These are phyloP conservation scores for Irpex sp. DNA, from an alignment of 1,284 basidiomycete genomes.

Conservation along the genomic window DNA sequence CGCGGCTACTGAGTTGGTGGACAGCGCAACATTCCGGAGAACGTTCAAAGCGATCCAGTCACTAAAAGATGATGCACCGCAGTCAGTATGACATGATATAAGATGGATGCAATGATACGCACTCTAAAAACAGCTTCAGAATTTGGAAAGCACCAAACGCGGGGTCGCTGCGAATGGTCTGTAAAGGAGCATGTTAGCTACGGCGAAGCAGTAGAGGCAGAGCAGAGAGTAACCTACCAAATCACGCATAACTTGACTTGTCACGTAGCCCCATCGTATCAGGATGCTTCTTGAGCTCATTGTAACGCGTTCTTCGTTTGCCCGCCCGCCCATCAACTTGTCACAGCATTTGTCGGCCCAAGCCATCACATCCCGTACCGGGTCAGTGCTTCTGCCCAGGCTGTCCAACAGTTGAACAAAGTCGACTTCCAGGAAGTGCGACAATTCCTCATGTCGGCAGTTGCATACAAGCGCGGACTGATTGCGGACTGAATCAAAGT, in stretches of 20 bases:
- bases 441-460: constrained; percentile 83
- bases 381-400: constrained; percentile 68
- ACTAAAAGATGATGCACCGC: constrained; percentile 33
- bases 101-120: constrained; percentile 29
- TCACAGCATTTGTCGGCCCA: constrained; percentile 89
- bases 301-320: constrained; percentile 60
- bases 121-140: constrained; percentile 86
- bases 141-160: constrained; percentile 90
- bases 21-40: constrained; percentile 77
- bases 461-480: constrained; percentile 89
- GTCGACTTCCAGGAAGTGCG: constrained; percentile 80
- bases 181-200: constrained; percentile 19
- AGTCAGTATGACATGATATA: constrained; percentile 18
- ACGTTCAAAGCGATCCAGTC: constrained; percentile 90
- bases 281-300: constrained; percentile 83
- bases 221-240: constrained; percentile 47
- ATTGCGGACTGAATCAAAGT: constrained; percentile 86
- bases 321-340: constrained; percentile 69
- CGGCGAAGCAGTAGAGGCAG: not conserved
- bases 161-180: constrained; percentile 87
- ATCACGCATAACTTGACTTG: constrained; percentile 86
- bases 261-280: constrained; percentile 89
- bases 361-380: constrained; percentile 82
- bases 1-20: constrained; percentile 84
- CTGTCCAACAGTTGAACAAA: constrained; percentile 75